These are phyloP conservation scores for Larix kaempferi DNA, from an alignment of 75 land plant species.

Conservation along the genomic window DNA sequence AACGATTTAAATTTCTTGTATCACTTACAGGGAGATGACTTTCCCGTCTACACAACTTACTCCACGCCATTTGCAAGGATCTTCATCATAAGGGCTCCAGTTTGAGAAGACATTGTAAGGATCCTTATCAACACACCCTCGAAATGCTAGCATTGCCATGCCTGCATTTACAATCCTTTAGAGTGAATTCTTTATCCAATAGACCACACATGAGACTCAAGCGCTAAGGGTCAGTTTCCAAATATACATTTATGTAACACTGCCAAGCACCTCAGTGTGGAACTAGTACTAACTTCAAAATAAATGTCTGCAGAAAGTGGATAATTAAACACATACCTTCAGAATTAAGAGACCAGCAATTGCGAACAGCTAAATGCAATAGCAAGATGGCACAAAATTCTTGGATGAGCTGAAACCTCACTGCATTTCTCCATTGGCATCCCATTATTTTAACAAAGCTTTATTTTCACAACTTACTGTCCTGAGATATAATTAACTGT, in stretches of 20 bases:
- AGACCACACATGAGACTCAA: not conserved
- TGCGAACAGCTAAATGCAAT: not conserved
- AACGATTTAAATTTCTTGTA: not conserved
- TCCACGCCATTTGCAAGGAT: slow-evolving; percentile 70
- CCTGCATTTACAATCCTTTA: slow-evolving; percentile 33
- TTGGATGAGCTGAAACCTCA: slow-evolving; percentile 8
- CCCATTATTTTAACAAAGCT: not conserved
- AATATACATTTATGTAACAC: not conserved
- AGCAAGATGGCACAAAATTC: not conserved
- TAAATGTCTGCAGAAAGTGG: not conserved
- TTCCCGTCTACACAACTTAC: slow-evolving; percentile 44
- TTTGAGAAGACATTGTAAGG: slow-evolving; percentile 41
- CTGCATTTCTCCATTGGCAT: slow-evolving; percentile 10
- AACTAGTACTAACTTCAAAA: not conserved
- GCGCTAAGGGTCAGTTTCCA: not conserved
- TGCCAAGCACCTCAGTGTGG: not conserved
- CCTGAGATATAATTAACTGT: too few species aligned
- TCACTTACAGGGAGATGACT: slow-evolving; percentile 49
- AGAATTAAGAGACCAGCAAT: slow-evolving; percentile 17
- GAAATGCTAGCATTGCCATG: slow-evolving; percentile 46
- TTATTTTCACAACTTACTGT: not conserved
- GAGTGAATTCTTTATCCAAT: slow-evolving; percentile 2
- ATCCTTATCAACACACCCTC: slow-evolving; percentile 34
- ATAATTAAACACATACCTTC: slow-evolving; percentile 15
- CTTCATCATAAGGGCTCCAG: slow-evolving; percentile 54